These are phyloP conservation scores for Bryoerythrophyllum caledonicum DNA, from an alignment of 225 moss, liverwort and hornwort species.

Conservation along the genomic window DNA sequence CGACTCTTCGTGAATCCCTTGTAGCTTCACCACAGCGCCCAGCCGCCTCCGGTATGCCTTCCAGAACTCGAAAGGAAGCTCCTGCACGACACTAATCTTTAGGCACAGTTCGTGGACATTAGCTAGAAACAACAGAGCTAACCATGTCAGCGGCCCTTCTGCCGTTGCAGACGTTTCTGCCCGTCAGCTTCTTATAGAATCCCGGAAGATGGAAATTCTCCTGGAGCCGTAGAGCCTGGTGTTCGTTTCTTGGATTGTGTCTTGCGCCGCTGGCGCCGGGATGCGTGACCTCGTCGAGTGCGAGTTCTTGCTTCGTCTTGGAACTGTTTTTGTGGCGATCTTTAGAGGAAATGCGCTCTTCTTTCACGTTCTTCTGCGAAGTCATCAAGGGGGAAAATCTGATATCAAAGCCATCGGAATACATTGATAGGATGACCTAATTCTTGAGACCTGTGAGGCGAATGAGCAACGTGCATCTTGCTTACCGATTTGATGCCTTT, in stretches of 20 bases:
- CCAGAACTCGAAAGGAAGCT: conserved; percentile 14
- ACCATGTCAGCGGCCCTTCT: no score
- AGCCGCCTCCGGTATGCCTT: neutral
- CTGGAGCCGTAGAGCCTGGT: neutral
- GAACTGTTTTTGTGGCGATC: no score
- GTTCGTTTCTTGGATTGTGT: neutral
- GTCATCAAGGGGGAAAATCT: no score
- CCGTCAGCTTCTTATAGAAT: neutral
- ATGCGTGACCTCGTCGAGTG: neutral
- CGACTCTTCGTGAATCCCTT: conserved; percentile 6
- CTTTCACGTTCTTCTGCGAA: neutral
- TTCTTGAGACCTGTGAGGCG: no score
- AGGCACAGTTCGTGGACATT: neutral
- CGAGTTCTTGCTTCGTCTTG: neutral
- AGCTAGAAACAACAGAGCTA: neutral
- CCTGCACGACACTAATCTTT: neutral
- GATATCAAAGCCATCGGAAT: no score
- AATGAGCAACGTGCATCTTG: no score
- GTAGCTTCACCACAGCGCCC: neutral
- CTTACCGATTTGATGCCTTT: no score
- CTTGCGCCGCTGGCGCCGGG: neutral
- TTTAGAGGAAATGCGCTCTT: no score
- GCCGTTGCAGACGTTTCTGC: neutral
- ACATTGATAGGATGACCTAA: no score
- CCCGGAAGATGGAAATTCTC: neutral